A percentile compares a stretch with the other conserved stretches of the same genome.
These are phyloP conservation scores for Xylaria sp. DNA, from an alignment of 2,329 filamentous ascomycete species.

Conservation along the genomic window DNA sequence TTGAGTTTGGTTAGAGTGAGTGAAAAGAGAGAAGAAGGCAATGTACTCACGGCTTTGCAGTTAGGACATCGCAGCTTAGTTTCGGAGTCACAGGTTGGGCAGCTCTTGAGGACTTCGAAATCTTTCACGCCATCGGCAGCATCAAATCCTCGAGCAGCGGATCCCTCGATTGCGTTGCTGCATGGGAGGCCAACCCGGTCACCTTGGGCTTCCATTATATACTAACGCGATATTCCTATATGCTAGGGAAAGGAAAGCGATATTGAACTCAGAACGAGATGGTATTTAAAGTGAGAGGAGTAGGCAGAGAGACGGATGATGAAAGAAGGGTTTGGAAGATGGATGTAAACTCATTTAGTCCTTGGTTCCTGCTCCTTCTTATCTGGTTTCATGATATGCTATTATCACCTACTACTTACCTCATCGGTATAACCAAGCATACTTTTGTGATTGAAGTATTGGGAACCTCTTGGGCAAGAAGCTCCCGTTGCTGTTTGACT, in stretches of 20 bases:
- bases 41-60: conserved; percentile 16
- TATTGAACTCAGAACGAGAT: not conserved
- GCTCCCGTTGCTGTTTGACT: not conserved
- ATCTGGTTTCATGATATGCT: not conserved
- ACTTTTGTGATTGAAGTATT: not conserved
- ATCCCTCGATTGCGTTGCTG: conserved; percentile 21
- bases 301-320: not conserved
- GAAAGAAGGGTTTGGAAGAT: not conserved
- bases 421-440: not conserved
- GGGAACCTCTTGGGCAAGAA: not conserved
- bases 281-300: not conserved
- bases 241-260: not conserved
- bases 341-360: not conserved
- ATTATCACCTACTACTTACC: not conserved
- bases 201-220: not conserved
- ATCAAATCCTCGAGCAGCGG: conserved; percentile 3
- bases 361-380: not conserved
- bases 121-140: conserved; percentile 4
- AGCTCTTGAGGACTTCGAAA: not conserved
- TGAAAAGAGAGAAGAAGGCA: not conserved
- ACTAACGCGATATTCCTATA: not conserved
- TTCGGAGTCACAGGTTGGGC: conserved; percentile 13
- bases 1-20: not conserved
- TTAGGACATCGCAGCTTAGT: conserved; percentile 1
- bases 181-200: not conserved